Conservation (phyloP, 345 rosid species). For the Arabis alpina region DNA sequence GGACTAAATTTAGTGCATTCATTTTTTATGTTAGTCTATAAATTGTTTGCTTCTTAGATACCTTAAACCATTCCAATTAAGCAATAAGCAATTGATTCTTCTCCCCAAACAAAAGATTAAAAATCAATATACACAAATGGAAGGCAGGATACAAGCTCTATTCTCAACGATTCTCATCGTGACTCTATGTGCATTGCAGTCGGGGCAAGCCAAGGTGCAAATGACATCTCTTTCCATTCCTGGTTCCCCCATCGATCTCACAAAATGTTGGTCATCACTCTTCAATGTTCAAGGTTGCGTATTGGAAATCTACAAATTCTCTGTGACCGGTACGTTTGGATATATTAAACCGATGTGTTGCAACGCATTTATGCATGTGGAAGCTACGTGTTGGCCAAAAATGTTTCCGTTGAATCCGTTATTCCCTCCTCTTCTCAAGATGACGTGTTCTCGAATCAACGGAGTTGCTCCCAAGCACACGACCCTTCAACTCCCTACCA, state of each 20-base stretch:
- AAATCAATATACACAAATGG: not conserved
- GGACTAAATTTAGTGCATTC: not conserved
- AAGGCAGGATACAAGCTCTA: not conserved
- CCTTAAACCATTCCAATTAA: not conserved
- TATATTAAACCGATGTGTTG: not conserved
- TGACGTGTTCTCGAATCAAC: not conserved
- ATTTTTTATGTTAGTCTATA: not conserved
- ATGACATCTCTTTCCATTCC: not conserved
- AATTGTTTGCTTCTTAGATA: not conserved
- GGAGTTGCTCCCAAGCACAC: not conserved
- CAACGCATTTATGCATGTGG: not conserved
- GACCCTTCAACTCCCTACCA: not conserved
- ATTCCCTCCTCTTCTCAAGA: not conserved
- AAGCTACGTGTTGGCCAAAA: slow-evolving; percentile 14
- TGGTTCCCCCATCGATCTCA: not conserved
- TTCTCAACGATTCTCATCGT: not conserved
- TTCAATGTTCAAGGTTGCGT: not conserved
- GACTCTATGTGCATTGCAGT: slow-evolving; percentile 1
- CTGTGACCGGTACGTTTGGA: not conserved
- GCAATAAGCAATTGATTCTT: too few relatives aligned
- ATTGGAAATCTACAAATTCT: not conserved
- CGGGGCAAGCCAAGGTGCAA: not conserved
- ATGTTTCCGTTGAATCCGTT: not conserved
- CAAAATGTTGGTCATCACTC: slow-evolving; percentile 4
- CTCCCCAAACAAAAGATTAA: not conserved